Conservation (phyloP, 129 eudicot genomes). For the Calendula officinalis region DNA sequence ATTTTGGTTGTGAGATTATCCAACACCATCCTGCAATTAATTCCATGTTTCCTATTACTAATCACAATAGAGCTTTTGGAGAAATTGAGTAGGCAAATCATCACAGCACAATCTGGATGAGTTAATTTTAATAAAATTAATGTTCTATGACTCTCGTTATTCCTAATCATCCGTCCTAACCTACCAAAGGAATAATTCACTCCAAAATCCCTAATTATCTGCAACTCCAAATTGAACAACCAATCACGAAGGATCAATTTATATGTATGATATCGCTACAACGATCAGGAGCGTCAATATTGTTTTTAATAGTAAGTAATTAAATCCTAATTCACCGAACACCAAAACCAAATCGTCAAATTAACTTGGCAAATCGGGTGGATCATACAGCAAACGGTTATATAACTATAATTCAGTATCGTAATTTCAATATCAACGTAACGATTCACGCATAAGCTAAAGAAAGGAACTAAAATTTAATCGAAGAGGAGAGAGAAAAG, state of each 20-base stretch:
- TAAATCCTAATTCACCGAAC: constrained; percentile 14
- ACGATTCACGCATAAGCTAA: constrained; percentile 7
- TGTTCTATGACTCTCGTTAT: background rate
- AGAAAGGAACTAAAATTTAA: background rate
- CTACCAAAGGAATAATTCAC: background rate
- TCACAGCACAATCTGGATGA: background rate
- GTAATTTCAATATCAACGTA: background rate
- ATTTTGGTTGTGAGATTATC: background rate
- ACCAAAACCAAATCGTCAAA: constrained; percentile 5
- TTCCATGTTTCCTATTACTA: constrained; percentile 11
- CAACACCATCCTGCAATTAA: constrained; percentile 1
- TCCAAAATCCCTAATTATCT: background rate
- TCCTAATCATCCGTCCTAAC: background rate
- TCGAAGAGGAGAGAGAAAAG: background rate
- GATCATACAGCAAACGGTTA: constrained; percentile 12
- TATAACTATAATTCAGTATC: background rate
- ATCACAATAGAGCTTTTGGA: background rate
- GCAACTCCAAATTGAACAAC: constrained; percentile 6
- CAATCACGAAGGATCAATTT: constrained; percentile 2
- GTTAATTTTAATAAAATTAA: too few relatives aligned
- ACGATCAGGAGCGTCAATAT: background rate
- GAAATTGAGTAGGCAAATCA: background rate
- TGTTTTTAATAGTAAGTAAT: background rate
- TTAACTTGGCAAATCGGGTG: constrained; percentile 6
- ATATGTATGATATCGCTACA: too few relatives aligned